Base-by-base conservation (phyloP, 2,329 filamentous ascomycete genomes). In the Sporothrix globosa region DNA sequence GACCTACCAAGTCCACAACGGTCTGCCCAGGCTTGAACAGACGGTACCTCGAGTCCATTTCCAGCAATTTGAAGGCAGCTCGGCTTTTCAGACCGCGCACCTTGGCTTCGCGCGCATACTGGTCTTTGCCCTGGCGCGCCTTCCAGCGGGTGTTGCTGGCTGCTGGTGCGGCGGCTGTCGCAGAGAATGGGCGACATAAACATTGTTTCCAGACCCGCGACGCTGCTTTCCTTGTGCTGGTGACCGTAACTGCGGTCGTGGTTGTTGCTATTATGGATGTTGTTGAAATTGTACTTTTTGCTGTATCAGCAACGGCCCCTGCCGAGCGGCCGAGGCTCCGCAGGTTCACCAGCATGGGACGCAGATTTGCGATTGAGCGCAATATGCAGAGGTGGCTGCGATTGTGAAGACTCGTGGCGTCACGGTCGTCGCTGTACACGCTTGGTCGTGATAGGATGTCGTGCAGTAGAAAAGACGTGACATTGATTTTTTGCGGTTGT, bases 41-140 rank as follows among this genome's bases (percentile, higher is more conserved):
- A 67, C 83, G 87, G 80, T 96, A 91, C 76, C 91, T 92, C 21
- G 89, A 83, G 81, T 98, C 91, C 80, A 99, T 92, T 91, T 97
- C 92, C 21, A 97, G 81, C 11, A 99, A 83, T 80, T 99, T 99
- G 80, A 96, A 97, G 0, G 94, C 96, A 34, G 96, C 96, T 73
- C 96, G 88, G 76, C 93, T 96, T 80, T 95, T 97, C 71, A 97
- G 82, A 0, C 90, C 90, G 74, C 91, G 86, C 2, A 96, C 88
- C 76, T 89, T 91, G 60, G 96, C 94, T 75, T 91, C 88, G 70
- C 87, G 87, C 0, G 91, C 87, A 78, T 89, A 97, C 21, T 80
- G 81, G 81, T 99, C 96, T 53, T 81, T 85, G 52, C 83, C 83
- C 77, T 97, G 94, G 24, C 96, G 90, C 68, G 86, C 85, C 79